Evolutionary conservation across 441 rosid genomes (phyloP).

Genomic region (Adansonia grandidieri): DNA sequence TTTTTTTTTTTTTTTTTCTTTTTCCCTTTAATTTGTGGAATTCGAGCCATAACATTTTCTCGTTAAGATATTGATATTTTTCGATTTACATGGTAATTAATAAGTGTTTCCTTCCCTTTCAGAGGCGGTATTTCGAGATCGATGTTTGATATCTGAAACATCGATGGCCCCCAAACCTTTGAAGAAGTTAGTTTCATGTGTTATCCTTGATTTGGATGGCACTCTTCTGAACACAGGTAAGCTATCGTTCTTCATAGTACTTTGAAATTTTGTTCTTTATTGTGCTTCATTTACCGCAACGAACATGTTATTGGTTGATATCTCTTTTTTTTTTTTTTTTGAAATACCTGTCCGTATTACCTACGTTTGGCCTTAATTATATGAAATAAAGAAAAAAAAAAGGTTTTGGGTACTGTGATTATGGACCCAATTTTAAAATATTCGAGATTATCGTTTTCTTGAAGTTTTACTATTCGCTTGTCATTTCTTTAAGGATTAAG

Average conservation of each 20-base stretch:
- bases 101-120: background rate
- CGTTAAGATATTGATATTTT: background rate
- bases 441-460: background rate
- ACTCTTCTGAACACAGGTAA: conserved; percentile 81
- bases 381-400: background rate
- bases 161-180: conserved; percentile 45
- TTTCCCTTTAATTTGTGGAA: background rate
- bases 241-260: background rate
- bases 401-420: background rate
- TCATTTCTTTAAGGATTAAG: background rate
- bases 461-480: background rate
- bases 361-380: background rate
- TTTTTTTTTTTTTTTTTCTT: background rate
- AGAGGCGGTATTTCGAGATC: background rate
- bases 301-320: background rate
- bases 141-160: background rate
- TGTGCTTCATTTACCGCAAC: background rate
- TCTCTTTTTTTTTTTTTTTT: background rate
- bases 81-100: background rate
- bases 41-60: background rate
- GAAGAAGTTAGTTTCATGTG: conserved; percentile 62
- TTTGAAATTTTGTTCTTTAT: background rate
- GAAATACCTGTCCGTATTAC: background rate
- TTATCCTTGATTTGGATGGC: conserved; percentile 86
- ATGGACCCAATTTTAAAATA: conserved; percentile 2